Conservation (phyloP, 306 rosid genomes). For the Leucaena leucocephala region DNA sequence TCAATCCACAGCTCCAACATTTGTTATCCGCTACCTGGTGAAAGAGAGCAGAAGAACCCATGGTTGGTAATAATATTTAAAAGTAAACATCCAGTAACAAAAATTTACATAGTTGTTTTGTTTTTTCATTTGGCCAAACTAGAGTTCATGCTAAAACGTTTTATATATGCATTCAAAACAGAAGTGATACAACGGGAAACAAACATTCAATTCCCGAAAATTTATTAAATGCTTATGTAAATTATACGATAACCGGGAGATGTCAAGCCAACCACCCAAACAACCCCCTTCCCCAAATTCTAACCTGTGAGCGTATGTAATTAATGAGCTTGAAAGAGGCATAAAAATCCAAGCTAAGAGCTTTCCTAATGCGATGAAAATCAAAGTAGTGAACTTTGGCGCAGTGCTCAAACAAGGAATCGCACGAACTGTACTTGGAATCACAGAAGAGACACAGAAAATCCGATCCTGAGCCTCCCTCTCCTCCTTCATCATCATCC, state of each 20-base stretch:
- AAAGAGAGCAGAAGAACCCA: neutral
- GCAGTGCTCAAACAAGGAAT: conserved; percentile 67
- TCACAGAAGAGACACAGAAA: conserved; percentile 79
- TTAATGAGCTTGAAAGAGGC: conserved; percentile 81
- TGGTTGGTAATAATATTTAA: neutral
- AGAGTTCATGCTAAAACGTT: neutral
- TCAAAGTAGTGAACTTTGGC: conserved; percentile 63
- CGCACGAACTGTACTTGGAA: conserved; percentile 43
- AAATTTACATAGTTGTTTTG: neutral
- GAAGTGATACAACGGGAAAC: neutral
- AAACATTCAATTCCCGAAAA: neutral
- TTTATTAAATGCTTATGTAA: neutral
- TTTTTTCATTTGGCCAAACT: neutral
- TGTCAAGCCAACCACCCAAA: neutral
- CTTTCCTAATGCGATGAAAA: conserved; percentile 45
- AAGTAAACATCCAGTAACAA: neutral
- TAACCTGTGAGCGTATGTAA: conserved; percentile 74
- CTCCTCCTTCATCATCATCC: conserved; percentile 45
- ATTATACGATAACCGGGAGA: neutral
- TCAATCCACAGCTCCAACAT: conserved; percentile 84
- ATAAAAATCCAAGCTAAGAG: conserved; percentile 68
- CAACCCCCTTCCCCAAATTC: neutral
- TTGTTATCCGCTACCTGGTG: conserved; percentile 68
- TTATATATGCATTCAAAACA: neutral
- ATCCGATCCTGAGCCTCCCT: conserved; percentile 41